phyloP scores from a whole-genome alignment of 2,329 filamentous ascomycete species.

The Pseudogymnoascus sp. region DNA sequence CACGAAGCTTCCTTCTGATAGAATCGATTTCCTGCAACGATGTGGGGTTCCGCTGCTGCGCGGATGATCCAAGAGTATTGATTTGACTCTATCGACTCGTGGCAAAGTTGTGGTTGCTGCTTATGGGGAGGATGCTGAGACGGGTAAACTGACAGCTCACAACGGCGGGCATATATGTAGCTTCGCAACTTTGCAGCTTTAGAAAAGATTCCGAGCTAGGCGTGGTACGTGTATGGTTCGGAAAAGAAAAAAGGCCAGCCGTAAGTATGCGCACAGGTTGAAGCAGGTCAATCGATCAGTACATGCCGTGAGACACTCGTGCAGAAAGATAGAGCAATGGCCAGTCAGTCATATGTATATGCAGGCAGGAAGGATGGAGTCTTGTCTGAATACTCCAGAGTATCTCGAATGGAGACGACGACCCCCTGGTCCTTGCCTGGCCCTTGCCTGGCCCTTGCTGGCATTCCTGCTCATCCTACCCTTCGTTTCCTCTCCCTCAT shows the following conservation, averaged over 20 bases:
- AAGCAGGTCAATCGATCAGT: neutral
- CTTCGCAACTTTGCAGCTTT: neutral
- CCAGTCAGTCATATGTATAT: neutral
- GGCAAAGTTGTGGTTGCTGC: neutral
- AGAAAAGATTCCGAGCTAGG: neutral
- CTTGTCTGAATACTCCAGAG: neutral
- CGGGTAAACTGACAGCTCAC: slow-evolving; percentile 6
- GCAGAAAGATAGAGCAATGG: slow-evolving; percentile 1
- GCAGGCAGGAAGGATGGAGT: slow-evolving; percentile 8
- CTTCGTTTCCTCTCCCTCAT: neutral
- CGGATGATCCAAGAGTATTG: neutral
- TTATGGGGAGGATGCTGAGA: neutral
- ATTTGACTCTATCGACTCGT: neutral
- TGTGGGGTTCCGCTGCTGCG: neutral
- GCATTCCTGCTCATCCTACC: neutral
- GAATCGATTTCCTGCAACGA: slow-evolving; percentile 2
- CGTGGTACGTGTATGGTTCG: neutral
- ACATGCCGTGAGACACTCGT: neutral
- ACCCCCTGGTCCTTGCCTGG: neutral
- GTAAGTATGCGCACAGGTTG: neutral
- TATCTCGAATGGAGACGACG: slow-evolving; percentile 1
- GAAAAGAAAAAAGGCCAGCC: neutral
- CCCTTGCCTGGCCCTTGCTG: neutral
- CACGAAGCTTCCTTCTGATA: neutral
- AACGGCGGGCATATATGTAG: neutral